Conservation (phyloP, 108 stramenopile species). For the Skeletonema potamos region DNA sequence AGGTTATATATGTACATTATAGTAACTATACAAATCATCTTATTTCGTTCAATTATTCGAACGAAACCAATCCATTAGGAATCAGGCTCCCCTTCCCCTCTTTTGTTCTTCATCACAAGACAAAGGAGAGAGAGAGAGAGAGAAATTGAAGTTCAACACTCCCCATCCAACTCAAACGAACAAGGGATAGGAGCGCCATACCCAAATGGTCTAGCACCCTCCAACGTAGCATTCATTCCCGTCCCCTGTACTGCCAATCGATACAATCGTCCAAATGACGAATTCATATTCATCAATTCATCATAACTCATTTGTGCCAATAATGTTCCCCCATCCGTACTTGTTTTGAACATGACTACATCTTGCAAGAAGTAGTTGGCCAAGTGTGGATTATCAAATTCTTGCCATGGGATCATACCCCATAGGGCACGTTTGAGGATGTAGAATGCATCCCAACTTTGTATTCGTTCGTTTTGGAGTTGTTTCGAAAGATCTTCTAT, state of each 20-base stretch:
- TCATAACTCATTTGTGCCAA: not conserved
- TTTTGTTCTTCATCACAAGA: too few relatives aligned
- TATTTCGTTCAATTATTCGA: too few relatives aligned
- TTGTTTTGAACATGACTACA: not conserved
- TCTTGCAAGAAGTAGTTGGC: not conserved
- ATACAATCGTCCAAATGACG: not conserved
- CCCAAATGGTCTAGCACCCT: not conserved
- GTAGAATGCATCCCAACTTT: not conserved
- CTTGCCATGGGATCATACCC: not conserved
- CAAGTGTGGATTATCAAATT: not conserved
- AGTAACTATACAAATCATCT: too few relatives aligned
- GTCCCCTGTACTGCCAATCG: not conserved
- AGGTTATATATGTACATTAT: too few relatives aligned
- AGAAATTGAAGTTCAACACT: too few relatives aligned
- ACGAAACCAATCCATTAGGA: too few relatives aligned
- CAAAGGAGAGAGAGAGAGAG: too few relatives aligned
- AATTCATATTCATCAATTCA: not conserved
- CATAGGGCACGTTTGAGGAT: not conserved
- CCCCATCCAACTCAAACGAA: not conserved
- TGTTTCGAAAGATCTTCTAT: not conserved
- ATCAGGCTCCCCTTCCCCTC: too few relatives aligned
- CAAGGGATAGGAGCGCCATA: not conserved
- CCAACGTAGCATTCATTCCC: slow-evolving; percentile 1
- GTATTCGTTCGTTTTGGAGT: not conserved
- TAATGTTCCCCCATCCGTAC: not conserved